Evolutionary conservation across 306 rosid species (phyloP).

Genomic region (Pachyrhizus erosus): DNA sequence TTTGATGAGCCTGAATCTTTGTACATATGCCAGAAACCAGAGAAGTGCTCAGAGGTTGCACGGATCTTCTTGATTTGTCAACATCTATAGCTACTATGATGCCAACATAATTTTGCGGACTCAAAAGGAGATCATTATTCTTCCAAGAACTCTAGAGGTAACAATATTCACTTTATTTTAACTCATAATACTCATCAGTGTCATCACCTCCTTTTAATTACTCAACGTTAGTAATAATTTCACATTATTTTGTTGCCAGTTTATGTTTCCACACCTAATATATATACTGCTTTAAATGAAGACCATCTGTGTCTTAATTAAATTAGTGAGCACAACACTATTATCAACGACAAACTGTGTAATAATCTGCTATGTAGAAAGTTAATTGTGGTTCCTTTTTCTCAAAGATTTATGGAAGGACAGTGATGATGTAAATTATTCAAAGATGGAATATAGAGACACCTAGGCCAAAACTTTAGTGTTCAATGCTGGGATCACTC

Average conservation of each 20-base stretch:
- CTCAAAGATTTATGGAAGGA: conserved; percentile 12
- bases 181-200: not conserved
- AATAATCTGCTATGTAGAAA: conserved; percentile 6
- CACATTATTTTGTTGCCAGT: not conserved
- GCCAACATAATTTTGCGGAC: conserved; percentile 13
- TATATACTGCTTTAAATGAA: not conserved
- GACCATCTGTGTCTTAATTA: not conserved
- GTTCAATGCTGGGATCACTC: conserved; percentile 44
- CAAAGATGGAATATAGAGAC: conserved; percentile 16
- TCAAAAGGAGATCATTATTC: conserved; percentile 31
- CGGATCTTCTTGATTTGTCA: conserved; percentile 33
- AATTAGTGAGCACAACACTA: not conserved
- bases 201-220: not conserved
- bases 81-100: not conserved
- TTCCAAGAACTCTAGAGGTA: conserved; percentile 38
- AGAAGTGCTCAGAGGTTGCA: not conserved
- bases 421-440: conserved; percentile 28
- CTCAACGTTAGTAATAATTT: not conserved
- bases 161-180: conserved; percentile 3
- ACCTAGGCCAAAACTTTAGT: conserved; percentile 11
- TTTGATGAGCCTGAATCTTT: conserved; percentile 1
- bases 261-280: conserved; percentile 7
- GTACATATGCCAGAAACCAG: conserved; percentile 15
- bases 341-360: not conserved
- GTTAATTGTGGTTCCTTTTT: not conserved